These are phyloP conservation scores for Aplosporella prunicola DNA, from an alignment of 2,329 filamentous ascomycete genomes.

Conservation along the genomic window DNA sequence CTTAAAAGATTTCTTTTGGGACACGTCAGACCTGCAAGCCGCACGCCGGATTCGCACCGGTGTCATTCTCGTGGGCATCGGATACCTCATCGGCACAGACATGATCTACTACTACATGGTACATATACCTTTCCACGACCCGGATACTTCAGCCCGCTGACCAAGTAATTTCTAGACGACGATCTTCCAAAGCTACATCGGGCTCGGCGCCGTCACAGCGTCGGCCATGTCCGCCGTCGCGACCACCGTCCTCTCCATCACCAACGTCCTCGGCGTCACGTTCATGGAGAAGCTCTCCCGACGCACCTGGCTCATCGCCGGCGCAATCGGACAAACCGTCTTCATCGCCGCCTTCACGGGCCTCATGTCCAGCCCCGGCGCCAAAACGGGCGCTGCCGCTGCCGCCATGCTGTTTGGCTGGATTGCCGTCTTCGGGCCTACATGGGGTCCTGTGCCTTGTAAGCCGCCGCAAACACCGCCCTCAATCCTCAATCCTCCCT, in stretches of 20 bases:
- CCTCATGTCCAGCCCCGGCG: conserved; percentile 13
- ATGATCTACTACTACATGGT: conserved; percentile 24
- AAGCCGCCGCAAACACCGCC: background rate
- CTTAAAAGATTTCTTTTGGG: conserved; percentile 17
- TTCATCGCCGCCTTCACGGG: conserved; percentile 23
- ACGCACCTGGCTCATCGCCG: conserved; percentile 17
- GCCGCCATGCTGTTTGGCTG: conserved; percentile 25
- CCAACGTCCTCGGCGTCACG: conserved; percentile 17
- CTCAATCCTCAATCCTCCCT: background rate
- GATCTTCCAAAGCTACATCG: conserved; percentile 29
- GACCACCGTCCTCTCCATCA: conserved; percentile 20
- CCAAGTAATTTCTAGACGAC: conserved; percentile 17
- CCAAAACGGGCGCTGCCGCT: conserved; percentile 17
- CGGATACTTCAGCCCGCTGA: conserved; percentile 3
- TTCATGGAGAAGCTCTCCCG: conserved; percentile 21
- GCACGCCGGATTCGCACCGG: conserved; percentile 25
- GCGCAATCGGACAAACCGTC: conserved; percentile 15
- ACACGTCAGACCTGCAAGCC: conserved; percentile 16
- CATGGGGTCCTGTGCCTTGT: conserved; percentile 18
- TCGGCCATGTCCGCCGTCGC: conserved; percentile 19
- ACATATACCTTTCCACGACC: background rate
- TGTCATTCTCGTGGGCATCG: conserved; percentile 30
- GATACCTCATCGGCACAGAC: conserved; percentile 35
- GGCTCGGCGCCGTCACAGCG: conserved; percentile 16
- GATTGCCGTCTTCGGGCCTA: conserved; percentile 24